Base-by-base conservation (phyloP, 768 basidiomycete species). In the Butyriboletus loyo region DNA sequence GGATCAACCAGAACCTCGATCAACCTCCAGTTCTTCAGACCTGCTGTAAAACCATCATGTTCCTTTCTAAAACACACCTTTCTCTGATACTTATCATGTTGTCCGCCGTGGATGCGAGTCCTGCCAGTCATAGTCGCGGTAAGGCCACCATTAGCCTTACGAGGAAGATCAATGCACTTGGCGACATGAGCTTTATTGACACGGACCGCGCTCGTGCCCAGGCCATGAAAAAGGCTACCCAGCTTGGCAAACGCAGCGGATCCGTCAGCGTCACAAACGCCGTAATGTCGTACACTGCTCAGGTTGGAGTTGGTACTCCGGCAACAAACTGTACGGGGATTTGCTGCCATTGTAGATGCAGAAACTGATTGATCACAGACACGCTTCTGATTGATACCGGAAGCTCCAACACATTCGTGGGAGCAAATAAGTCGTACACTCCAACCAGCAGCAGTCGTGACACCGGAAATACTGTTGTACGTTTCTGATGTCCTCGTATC, bases 331-430 rank as follows among this genome's bases (percentile, higher is more conserved):
- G 70, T 73, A 31, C 28, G 68, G 49, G 15, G 11, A 21, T 28
- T 9, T 7, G 24, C 19, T 19, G 15, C 7, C 3, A 22, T 4
- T 24, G 11, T 10, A 9, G 24, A 56, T n/a, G 19, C 21, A 2
- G 15, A 21, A 28, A 27, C 45, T 56, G 13, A 55, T 1, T 8
- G 17, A 14, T 42, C 6, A 10, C 32, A 72, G 71, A 68, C 37
- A 43, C 56, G 8, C 63, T 69, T 27, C 9, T 69, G 10, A 52
- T 69, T 21, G 68, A 69, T 46, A 69, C 69, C 6, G 68, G 68
- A 17, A 71, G 70, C 34, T 47, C 67, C 11, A 70, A 66, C 49
- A 70, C 65, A 4, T 69, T 58, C 47, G 39, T 69, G 22, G 68
- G 68, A 32, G 53, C 60, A 21, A 31, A n/a, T 14, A 42, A 52